Evolutionary conservation across 192 early-diverging fungal species (phyloP), one percentile per base, ranked within the genome.

Genomic region (Podila epigama): DNA sequence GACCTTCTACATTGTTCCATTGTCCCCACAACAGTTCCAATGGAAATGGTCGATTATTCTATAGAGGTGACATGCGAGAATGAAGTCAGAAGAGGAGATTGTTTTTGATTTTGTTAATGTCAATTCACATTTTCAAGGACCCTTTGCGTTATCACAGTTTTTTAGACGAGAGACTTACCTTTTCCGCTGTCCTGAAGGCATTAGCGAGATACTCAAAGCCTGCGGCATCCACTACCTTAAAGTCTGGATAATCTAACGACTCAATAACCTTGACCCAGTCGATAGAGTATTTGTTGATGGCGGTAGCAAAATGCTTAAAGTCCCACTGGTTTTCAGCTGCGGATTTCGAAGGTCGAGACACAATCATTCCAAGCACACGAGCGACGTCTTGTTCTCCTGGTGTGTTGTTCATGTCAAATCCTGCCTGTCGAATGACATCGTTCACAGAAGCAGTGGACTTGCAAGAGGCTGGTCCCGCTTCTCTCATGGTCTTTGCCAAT

Each of bases 1-100:
- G 92, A 11, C 86, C 89, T 13, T 82, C 86, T 10, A 82, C 60
- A 67, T 94, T 91, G 22, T 80, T 84, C 94, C 94, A 95, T 65
- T 79, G 80, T 31, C 89, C 89, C 82, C 91, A 90, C 68, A 93
- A 88, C 1, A 79, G 80, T n/a, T 85, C 66, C 25, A 89, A 79
- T 20, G 94, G 94, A 60, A 93, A 94, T 15, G 80, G 75, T 39
- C 84, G 83, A 20, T 80, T 63, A 52, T 82, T 89, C 89, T 92
- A 75, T n/a, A n/a, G n/a, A n/a, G n/a, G 55, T 66, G 28, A 13
- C 22, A 36, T 32, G 53, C 5, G 35, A 8, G 5, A 44, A n/a
- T n/a, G n/a, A n/a, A n/a, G n/a, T n/a, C n/a, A n/a, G n/a, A n/a
- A n/a, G n/a, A n/a, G n/a, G n/a, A n/a, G n/a, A n/a, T n/a, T n/a